Base-by-base conservation (phyloP, 2,329 filamentous ascomycete genomes). In the Colletotrichum eleusines region DNA sequence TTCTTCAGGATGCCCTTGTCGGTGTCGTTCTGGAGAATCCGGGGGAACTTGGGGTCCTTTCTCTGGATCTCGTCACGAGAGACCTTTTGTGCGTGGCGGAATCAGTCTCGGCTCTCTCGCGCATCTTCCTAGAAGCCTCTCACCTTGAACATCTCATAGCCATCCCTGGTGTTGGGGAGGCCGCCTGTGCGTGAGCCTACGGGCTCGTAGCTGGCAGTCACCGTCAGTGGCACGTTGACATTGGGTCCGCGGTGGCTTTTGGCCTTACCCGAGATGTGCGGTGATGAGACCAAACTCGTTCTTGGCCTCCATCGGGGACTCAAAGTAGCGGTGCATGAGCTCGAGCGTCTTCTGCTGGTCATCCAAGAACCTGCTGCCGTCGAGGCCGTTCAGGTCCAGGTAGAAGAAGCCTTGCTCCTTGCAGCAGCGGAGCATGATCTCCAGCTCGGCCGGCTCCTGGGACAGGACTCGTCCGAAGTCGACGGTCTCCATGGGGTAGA, bases 261-360 rank as follows among this genome's bases (percentile, higher is more conserved):
- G 44, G 3, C 76, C 80, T 72, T 77, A 86, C 79, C 85, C 86
- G 33, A 87, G 81, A 76, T 88, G 86, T 5, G 85, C 83, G 31
- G 84, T 83, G 58, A 88, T 81, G 8, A 88, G 83, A 4, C 86
- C 86, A 74, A 84, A 87, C 75, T 88, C 83, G 75, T 88, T 88
- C 84, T 88, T 88, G 51, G 80, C 82, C 78, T 88, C 86, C 20
- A 87, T 76, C 0, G 86, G 85, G 0, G 83, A 77, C 40, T 83
- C 83, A 72, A 88, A 89, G 81, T 88, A 89, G 63, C 84, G 83
- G 76, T 87, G 79, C 87, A 88, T 89, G 50, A 88, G 81, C 72
- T 83, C 81, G 38, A 88, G 81, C 2, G 83, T 84, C 73, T 86
- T 82, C 76, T 87, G 81, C 73, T 86, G 82, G 77, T 88, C 86